These are phyloP conservation scores for Hyphopichia wangnamkhiaoensis DNA, from an alignment of 1,139 yeast species.

Conservation along the genomic window DNA sequence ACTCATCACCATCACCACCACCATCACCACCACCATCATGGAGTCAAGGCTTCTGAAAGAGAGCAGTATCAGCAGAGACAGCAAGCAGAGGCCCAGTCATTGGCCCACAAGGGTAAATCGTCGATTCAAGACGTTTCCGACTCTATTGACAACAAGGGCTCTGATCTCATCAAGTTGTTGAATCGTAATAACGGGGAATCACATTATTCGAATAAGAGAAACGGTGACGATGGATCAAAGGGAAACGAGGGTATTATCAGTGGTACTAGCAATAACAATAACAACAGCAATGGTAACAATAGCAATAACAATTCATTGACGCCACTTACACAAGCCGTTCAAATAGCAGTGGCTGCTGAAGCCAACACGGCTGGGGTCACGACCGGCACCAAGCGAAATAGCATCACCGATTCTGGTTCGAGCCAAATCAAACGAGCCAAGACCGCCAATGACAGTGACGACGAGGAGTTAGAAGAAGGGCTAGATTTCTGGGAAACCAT, in stretches of 20 bases:
- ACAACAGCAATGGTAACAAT: background rate
- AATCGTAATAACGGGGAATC: constrained; percentile 21
- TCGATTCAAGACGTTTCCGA: background rate
- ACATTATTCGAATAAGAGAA: background rate
- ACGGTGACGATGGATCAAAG: background rate
- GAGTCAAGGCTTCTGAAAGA: constrained; percentile 1
- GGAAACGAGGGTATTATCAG: background rate
- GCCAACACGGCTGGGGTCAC: constrained; percentile 12
- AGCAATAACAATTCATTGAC: constrained; percentile 25
- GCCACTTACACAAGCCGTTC: constrained; percentile 47
- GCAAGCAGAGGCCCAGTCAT: background rate
- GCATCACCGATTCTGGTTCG: background rate
- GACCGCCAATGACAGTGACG: constrained; percentile 12
- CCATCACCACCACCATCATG: constrained; percentile 30
- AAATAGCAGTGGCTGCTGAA: constrained; percentile 41
- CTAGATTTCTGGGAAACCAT: constrained; percentile 72
- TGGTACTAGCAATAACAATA: background rate
- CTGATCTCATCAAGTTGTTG: constrained; percentile 43
- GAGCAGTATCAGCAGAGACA: constrained; percentile 1
- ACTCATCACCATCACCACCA: constrained; percentile 28
- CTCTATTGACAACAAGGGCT: constrained; percentile 24
- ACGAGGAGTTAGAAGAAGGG: constrained; percentile 40
- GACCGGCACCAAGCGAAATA: constrained; percentile 8
- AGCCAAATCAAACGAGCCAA: background rate
- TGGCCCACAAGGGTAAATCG: background rate